Conservation (phyloP, 805 yeast species). For the Metschnikowia amazonensis region DNA sequence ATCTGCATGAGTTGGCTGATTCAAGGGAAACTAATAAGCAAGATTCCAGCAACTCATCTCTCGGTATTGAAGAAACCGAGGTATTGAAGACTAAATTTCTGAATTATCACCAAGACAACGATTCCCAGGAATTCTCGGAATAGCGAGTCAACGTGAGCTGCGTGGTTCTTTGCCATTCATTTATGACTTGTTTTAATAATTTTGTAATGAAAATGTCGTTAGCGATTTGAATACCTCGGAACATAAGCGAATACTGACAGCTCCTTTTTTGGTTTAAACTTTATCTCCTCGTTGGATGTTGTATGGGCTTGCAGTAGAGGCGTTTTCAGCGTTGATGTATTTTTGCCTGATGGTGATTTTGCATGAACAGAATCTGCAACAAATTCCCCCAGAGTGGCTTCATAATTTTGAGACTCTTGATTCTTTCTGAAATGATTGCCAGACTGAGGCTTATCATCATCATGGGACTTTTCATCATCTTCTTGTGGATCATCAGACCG, state of each 20-base stretch:
- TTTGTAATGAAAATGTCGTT: neutral
- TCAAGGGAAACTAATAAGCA: neutral
- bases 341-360: neutral
- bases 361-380: too few relatives aligned
- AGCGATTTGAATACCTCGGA: constrained; percentile 6
- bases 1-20: neutral
- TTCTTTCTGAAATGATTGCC: neutral
- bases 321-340: neutral
- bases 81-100: neutral
- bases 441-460: neutral
- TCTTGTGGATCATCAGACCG: neutral
- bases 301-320: neutral
- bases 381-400: too few relatives aligned
- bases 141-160: neutral
- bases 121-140: neutral
- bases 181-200: neutral
- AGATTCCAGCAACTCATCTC: neutral
- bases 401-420: neutral
- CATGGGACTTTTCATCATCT: neutral
- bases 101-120: neutral
- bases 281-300: neutral
- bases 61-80: neutral
- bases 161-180: neutral
- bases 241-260: constrained; percentile 1
- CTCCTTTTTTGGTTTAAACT: neutral